These are phyloP conservation scores for Aphanoascus verrucosus DNA, from an alignment of 2,329 filamentous ascomycete genomes.

Conservation along the genomic window DNA sequence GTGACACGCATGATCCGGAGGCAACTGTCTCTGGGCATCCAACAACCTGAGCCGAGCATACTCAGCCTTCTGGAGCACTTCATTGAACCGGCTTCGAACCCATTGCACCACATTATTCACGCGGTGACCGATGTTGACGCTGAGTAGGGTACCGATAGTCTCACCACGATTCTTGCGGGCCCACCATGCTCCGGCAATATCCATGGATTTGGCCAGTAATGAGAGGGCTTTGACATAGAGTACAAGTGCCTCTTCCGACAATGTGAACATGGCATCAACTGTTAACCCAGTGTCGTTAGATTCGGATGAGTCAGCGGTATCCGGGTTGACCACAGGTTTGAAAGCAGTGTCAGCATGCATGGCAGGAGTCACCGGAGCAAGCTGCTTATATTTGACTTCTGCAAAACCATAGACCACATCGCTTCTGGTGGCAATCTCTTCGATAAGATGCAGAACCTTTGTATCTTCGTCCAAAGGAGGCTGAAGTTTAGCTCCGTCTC, in stretches of 20 bases:
- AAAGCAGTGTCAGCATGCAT: constrained; percentile 28
- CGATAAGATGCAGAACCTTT: constrained; percentile 66
- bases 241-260: constrained; percentile 90
- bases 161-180: constrained; percentile 62
- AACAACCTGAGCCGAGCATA: constrained; percentile 80
- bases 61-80: constrained; percentile 92
- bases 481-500: constrained; percentile 52
- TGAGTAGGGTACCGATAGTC: constrained; percentile 37
- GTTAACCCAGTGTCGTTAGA: constrained; percentile 57
- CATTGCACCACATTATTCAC: constrained; percentile 94
- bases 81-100: constrained; percentile 89
- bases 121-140: constrained; percentile 50
- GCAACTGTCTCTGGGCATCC: constrained; percentile 74
- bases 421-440: constrained; percentile 83
- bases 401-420: constrained; percentile 97
- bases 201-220: constrained; percentile 86
- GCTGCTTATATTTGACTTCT: constrained; percentile 95
- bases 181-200: constrained; percentile 92
- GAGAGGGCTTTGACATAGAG: constrained; percentile 91
- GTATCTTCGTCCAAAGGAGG: constrained; percentile 65
- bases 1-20: constrained; percentile 74
- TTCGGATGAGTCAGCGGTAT: constrained; percentile 26
- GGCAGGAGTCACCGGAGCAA: constrained; percentile 79
- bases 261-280: constrained; percentile 67
- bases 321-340: constrained; percentile 21